Conservation (phyloP, 179 eudicot genomes). For the Silene noctiflora region DNA sequence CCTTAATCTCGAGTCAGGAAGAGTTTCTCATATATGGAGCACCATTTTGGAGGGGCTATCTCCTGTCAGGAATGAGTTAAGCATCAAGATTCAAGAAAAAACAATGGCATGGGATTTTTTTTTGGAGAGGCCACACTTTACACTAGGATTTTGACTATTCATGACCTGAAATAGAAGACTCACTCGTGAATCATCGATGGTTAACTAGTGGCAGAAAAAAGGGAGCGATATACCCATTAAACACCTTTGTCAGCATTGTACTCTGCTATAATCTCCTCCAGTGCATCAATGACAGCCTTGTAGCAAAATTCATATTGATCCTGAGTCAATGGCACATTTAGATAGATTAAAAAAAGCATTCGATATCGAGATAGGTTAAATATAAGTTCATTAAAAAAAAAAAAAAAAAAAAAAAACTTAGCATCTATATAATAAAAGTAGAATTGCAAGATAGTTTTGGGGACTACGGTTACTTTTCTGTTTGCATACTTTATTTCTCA, state of each 20-base stretch:
- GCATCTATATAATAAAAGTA: too few species aligned
- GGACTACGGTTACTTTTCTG: too few species aligned
- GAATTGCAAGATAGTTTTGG: too few species aligned
- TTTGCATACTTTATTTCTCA: too few species aligned
- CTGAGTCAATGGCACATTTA: constrained; percentile 31
- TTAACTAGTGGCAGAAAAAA: background rate
- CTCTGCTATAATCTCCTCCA: constrained; percentile 61
- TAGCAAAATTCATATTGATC: constrained; percentile 76
- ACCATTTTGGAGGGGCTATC: background rate
- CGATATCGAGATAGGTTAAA: background rate
- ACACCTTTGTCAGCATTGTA: constrained; percentile 23
- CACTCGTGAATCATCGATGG: background rate
- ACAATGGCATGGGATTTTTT: background rate
- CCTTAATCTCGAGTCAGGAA: background rate
- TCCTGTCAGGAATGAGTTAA: too few species aligned
- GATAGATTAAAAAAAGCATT: background rate
- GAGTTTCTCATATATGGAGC: background rate
- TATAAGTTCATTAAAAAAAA: background rate
- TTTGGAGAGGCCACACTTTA: constrained; percentile 3
- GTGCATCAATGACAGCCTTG: constrained; percentile 60
- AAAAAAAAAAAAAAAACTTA: too few species aligned
- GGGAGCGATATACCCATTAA: constrained; percentile 12
- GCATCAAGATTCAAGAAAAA: background rate
- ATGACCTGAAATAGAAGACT: constrained; percentile 6
- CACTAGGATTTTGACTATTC: background rate